Base-by-base conservation (phyloP, 148 eudicot species). In the Camellia sinensis region DNA sequence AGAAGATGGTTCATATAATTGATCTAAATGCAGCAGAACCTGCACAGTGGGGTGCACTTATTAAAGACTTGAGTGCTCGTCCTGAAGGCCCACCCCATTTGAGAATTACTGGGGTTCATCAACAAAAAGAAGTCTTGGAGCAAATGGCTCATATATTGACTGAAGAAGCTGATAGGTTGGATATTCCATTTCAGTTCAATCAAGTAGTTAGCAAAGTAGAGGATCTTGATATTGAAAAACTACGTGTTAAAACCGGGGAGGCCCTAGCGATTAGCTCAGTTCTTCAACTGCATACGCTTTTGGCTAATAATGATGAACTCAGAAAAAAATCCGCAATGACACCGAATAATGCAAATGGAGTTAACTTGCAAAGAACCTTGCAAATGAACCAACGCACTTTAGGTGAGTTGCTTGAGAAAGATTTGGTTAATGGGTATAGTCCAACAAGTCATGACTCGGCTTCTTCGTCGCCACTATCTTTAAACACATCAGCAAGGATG, bases 11-110 rank as follows among this genome's bases (percentile, higher is more conserved):
- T 75, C 99, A 96, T 82, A 84, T 96, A 3, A 83, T 96, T 74
- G 99, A 96, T 82, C 85, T 96, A 7, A 93, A 90, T 74, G 98
- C 97, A 3, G 71, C 90, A 0, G 98, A 96, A 41, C 92, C 98
- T 74, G 88, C 92, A 3, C 97, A 92, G 72, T 96, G 99, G 99
- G 87, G 93, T 67, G 92, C 94, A 3, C 93, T 96, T 57, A 81
- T 96, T 52, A 94, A 91, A 56, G 95, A 95, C 64, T 75, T 96
- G 84, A 88, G 99, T 71, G 91, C 91, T 14, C 88, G 97, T 44
- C 97, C 98, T 18, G 99, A 88, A 80, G 98, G 99, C 18, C 97
- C 97, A 1, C 99, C 99, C 11, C 99, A 95, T 88, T 86, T 96
- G 86, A 92, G 97, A 48, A 96, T 96, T 71, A 96, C 99, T 0